Base-by-base conservation (phyloP, 2,329 filamentous ascomycete genomes). In the Neocucurbitaria cava region DNA sequence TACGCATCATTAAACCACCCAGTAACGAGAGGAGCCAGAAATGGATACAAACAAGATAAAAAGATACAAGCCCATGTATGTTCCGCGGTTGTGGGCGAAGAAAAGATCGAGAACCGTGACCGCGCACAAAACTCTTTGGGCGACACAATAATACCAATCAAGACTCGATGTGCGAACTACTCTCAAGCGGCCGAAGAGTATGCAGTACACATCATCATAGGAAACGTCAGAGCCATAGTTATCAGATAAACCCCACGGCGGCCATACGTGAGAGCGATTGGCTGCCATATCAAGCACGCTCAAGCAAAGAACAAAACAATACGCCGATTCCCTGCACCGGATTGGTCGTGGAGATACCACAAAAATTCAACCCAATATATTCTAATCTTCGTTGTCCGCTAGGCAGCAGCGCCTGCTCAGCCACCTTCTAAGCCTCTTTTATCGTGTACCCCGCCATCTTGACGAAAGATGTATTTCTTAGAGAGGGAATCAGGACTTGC, bases 281-380 rank as follows among this genome's bases (percentile, higher is more conserved):
- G 49, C 24, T 52, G 49, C 49, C 49, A 52, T 23, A 52, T 17
- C 6, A 52, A 24, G 23, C 20, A 26, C n/a, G 33, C 49, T 43
- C 49, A 52, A 7, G 42, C 42, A 26, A 41, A 40, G 21, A 52
- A 46, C 4, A 52, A 18, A 46, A 52, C 42, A 46, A 41, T 21
- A 41, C 17, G 1, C 49, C 49, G 17, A 43, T 52, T 17, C 49
- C 42, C 20, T 43, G 21, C 11, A 43, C 40, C 8, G 28, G 11
- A n/a, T 26, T 26, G 24, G 5, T 26, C 5, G 24, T 26, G 24
- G 24, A 26, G 24, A 26, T 26, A 9, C 24, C 24, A 9, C 24
- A 26, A 26, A 26, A 26, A 5, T 31, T 6, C 5, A 31, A 31
- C 11, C 9, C 11, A 31, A 31, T 31, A 28, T 31, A 31, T 31